Percentiles rank a stretch among this genome's conserved stretches.
These are phyloP conservation scores for Arthrinium puccinioides DNA, from an alignment of 2,329 filamentous ascomycete genomes.

Conservation along the genomic window DNA sequence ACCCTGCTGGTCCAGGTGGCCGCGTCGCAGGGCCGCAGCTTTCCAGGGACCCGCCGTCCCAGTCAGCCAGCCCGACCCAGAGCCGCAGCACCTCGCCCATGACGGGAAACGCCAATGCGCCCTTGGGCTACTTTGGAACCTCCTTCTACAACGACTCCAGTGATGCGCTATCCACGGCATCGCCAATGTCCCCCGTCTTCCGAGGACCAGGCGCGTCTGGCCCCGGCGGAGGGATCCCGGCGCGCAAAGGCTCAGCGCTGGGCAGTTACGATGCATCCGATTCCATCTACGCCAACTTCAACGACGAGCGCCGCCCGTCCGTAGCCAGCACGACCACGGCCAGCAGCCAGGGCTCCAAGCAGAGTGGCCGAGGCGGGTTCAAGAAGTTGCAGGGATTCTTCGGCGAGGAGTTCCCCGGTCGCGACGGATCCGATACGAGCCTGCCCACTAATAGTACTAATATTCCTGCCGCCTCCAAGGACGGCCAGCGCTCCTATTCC, in stretches of 20 bases:
- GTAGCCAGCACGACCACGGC: conserved; percentile 79
- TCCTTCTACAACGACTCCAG: conserved; percentile 72
- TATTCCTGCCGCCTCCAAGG: conserved; percentile 31
- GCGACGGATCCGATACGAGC: conserved; percentile 68
- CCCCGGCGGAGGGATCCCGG: conserved; percentile 13
- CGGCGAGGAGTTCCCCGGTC: conserved; percentile 75
- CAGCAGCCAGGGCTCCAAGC: conserved; percentile 77
- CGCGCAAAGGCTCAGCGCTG: conserved; percentile 30
- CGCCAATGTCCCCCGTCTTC: conserved; percentile 65
- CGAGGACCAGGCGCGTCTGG: conserved; percentile 23
- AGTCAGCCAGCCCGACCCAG: conserved; percentile 45
- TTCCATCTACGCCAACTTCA: conserved; percentile 46
- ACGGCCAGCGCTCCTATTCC: conserved; percentile 44
- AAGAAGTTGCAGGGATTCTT: conserved; percentile 90
- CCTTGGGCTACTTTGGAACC: conserved; percentile 33
- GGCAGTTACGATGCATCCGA: conserved; percentile 57
- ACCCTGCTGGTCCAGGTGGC: conserved; percentile 50
- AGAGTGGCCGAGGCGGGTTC: conserved; percentile 61
- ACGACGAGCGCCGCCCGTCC: conserved; percentile 76
- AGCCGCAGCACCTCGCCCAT: conserved; percentile 30
- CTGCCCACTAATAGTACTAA: conserved; percentile 42
- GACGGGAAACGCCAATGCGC: conserved; percentile 31
- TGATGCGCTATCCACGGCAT: conserved; percentile 55
- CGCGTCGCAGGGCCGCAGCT: conserved; percentile 48
- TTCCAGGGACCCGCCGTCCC: conserved; percentile 50